These are phyloP conservation scores for Prunus davidiana DNA, from an alignment of 306 rosid species.

Conservation along the genomic window DNA sequence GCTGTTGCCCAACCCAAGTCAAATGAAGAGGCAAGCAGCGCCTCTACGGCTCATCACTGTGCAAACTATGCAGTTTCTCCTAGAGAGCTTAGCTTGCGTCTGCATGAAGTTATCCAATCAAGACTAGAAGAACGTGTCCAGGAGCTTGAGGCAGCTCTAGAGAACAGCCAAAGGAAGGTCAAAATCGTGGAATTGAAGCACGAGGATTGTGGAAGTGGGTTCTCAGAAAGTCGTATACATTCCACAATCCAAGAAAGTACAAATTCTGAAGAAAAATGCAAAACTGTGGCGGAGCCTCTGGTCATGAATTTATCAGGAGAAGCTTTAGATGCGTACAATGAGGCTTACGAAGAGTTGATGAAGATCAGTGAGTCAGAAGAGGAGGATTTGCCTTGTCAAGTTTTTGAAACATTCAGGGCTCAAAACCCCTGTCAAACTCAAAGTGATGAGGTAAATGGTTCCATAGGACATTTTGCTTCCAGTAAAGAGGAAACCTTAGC, in stretches of 20 bases:
- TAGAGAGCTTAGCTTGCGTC: slow-evolving; percentile 55
- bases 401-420: slow-evolving; percentile 21
- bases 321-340: slow-evolving; percentile 55
- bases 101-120: slow-evolving; percentile 71
- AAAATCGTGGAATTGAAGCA: slow-evolving; percentile 35
- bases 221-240: slow-evolving; percentile 24
- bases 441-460: slow-evolving; percentile 17
- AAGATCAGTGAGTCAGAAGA: slow-evolving; percentile 47
- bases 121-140: slow-evolving; percentile 64
- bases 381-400: slow-evolving; percentile 39
- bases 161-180: slow-evolving; percentile 53
- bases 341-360: slow-evolving; percentile 51
- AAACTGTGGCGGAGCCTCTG: slow-evolving; percentile 27
- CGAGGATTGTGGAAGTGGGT: slow-evolving; percentile 22
- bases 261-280: slow-evolving; percentile 27
- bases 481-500: slow-evolving; percentile 25
- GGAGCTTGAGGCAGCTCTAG: slow-evolving; percentile 74
- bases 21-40: slow-evolving; percentile 30
- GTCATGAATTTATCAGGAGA: slow-evolving; percentile 60
- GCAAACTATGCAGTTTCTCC: slow-evolving; percentile 74
- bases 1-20: slow-evolving; percentile 21
- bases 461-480: slow-evolving; percentile 8
- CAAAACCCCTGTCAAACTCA: slow-evolving; percentile 15
- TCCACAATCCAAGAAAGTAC: slow-evolving; percentile 27
- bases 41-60: slow-evolving; percentile 34